A percentile compares a stretch with the other conserved stretches of the same genome.
Conservation (phyloP, 1,284 basidiomycete genomes). For the Malassezia brasiliensis region DNA sequence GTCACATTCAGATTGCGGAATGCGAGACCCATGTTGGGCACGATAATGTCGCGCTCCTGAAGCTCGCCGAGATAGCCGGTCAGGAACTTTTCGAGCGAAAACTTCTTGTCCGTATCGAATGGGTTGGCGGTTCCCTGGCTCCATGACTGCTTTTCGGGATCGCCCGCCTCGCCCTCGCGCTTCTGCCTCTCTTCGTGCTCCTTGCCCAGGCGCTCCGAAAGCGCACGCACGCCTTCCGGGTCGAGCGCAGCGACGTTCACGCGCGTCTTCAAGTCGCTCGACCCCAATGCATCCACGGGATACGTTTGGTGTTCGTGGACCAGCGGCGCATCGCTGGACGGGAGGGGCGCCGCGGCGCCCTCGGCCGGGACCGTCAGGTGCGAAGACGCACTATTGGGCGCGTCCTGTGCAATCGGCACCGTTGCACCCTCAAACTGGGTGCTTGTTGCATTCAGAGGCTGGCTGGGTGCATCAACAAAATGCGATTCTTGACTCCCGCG, state of each 20-base stretch:
- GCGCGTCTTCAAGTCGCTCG: background rate
- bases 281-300: background rate
- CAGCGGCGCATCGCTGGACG: background rate
- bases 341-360: background rate
- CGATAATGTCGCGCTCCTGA: slow-evolving; percentile 23
- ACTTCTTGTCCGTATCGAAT: slow-evolving; percentile 27
- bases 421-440: too few relatives aligned
- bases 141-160: slow-evolving; percentile 5
- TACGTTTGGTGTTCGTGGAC: background rate
- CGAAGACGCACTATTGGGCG: too few relatives aligned
- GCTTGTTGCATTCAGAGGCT: too few relatives aligned
- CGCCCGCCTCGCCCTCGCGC: background rate
- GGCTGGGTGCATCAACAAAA: too few relatives aligned
- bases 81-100: slow-evolving; percentile 46
- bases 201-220: background rate
- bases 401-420: too few relatives aligned
- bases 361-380: background rate
- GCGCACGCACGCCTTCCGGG: background rate
- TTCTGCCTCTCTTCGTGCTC: background rate
- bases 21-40: slow-evolving; percentile 23
- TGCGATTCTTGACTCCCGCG: too few relatives aligned
- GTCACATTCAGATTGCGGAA: slow-evolving; percentile 28
- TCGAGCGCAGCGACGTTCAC: background rate
- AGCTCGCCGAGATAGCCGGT: slow-evolving; percentile 28
- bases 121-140: slow-evolving; percentile 3